These are phyloP conservation scores for Geotrichum bryndzae DNA, from an alignment of 1,139 yeast genomes.

Conservation along the genomic window DNA sequence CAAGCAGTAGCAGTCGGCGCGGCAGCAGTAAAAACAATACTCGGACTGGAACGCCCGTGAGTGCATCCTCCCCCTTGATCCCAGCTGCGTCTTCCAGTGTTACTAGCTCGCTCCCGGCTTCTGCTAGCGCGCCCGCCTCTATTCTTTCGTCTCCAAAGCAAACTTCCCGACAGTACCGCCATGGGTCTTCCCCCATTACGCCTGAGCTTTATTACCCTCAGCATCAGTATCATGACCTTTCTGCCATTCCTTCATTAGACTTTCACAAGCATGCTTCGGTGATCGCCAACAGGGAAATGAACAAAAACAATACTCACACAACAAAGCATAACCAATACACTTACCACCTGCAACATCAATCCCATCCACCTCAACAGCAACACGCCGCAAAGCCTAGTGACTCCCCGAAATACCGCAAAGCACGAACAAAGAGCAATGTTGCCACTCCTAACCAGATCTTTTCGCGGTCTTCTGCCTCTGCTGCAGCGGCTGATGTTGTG, in stretches of 20 bases:
- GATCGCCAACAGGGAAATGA: not conserved
- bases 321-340: not conserved
- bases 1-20: not conserved
- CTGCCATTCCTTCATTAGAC: slow-evolving; percentile 4
- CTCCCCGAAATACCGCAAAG: not conserved
- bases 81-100: not conserved
- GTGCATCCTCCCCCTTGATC: not conserved
- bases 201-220: not conserved
- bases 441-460: slow-evolving; percentile 11
- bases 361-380: not conserved
- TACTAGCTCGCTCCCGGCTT: not conserved
- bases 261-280: not conserved
- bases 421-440: slow-evolving; percentile 4
- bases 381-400: not conserved
- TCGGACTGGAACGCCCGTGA: not conserved
- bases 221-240: not conserved
- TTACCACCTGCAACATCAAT: not conserved
- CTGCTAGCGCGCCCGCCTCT: not conserved
- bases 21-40: not conserved
- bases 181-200: not conserved
- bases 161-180: not conserved
- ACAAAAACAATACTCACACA: not conserved
- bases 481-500: not conserved
- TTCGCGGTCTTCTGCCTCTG: not conserved
- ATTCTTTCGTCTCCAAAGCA: not conserved